Percentiles rank a stretch among this genome's conserved stretches.
These are phyloP conservation scores for Leishmania arabica DNA, from an alignment of 208 protist species.

Conservation along the genomic window DNA sequence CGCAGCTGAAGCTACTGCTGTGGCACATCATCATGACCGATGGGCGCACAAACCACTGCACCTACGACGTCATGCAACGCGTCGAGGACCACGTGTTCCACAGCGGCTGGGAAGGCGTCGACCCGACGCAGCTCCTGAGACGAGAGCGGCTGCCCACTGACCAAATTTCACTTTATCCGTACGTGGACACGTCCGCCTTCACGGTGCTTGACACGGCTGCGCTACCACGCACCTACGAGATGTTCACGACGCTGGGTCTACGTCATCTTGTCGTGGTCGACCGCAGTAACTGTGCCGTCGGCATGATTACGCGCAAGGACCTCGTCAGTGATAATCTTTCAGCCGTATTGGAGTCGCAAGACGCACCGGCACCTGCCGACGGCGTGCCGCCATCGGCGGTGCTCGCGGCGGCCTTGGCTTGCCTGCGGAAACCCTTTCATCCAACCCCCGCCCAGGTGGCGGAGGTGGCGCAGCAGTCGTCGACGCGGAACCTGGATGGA, in stretches of 20 bases:
- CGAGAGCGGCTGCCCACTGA: not conserved
- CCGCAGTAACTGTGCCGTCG: constrained; percentile 38
- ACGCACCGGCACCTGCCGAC: not conserved
- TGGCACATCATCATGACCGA: constrained; percentile 51
- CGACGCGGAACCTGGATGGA: constrained; percentile 10
- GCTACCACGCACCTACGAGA: constrained; percentile 47
- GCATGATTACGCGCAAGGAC: constrained; percentile 65
- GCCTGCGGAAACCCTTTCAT: constrained; percentile 24
- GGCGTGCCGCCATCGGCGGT: not conserved
- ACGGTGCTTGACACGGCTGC: constrained; percentile 49
- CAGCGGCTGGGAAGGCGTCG: constrained; percentile 18
- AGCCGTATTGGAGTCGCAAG: constrained; percentile 1
- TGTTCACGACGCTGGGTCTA: constrained; percentile 57
- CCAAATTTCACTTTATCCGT: constrained; percentile 47
- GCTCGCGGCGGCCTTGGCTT: constrained; percentile 7
- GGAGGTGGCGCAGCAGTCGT: constrained; percentile 20
- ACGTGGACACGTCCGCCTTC: constrained; percentile 60
- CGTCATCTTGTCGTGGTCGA: constrained; percentile 56
- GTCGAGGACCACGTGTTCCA: constrained; percentile 37
- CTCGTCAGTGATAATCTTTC: constrained; percentile 42
- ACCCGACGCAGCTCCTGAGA: constrained; percentile 17
- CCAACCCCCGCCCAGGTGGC: constrained; percentile 24
- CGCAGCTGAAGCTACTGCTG: constrained; percentile 48
- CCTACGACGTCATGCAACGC: constrained; percentile 37
- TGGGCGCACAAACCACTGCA: constrained; percentile 28